phyloP scores from a whole-genome alignment of 2,329 filamentous ascomycete species.

The Pestalotiopsis sp. region DNA sequence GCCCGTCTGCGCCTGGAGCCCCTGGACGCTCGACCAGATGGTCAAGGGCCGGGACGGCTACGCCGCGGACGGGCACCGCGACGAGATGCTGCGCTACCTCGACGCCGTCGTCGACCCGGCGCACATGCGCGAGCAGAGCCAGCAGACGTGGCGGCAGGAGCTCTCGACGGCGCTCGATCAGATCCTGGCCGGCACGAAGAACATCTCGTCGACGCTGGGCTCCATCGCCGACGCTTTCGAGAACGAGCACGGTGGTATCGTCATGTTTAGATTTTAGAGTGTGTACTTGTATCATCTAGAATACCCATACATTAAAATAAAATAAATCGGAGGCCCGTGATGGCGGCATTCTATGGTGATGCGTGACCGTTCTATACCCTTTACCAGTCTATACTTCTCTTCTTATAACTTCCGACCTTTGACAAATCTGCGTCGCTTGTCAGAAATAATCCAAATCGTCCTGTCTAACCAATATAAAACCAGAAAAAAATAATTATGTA shows the following conservation, averaged over 20 bases:
- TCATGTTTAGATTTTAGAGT: conserved; percentile 19
- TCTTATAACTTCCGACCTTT: not conserved
- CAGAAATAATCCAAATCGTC: not conserved
- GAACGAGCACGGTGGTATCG: conserved; percentile 19
- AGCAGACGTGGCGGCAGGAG: conserved; percentile 15
- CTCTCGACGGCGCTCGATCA: conserved; percentile 14
- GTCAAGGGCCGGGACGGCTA: conserved; percentile 16
- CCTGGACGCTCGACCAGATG: conserved; percentile 22
- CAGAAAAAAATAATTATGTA: not conserved
- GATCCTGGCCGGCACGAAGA: conserved; percentile 17
- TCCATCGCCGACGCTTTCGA: conserved; percentile 19
- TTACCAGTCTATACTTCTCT: not conserved
- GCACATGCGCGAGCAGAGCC: conserved; percentile 9
- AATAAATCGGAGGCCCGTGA: not conserved
- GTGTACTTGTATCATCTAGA: not conserved
- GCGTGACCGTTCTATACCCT: not conserved
- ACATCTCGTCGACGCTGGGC: conserved; percentile 18
- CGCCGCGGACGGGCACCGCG: conserved; percentile 11
- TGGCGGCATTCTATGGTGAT: not conserved
- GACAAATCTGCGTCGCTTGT: not conserved
- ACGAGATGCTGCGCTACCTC: conserved; percentile 18
- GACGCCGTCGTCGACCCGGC: conserved; percentile 17
- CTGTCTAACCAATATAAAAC: not conserved
- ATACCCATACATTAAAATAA: not conserved
- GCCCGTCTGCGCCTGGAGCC: conserved; percentile 22